Evolutionary conservation across 2,329 filamentous ascomycete species (phyloP), one percentile per base, ranked within the genome.

Genomic region (Epichloe scottii): DNA sequence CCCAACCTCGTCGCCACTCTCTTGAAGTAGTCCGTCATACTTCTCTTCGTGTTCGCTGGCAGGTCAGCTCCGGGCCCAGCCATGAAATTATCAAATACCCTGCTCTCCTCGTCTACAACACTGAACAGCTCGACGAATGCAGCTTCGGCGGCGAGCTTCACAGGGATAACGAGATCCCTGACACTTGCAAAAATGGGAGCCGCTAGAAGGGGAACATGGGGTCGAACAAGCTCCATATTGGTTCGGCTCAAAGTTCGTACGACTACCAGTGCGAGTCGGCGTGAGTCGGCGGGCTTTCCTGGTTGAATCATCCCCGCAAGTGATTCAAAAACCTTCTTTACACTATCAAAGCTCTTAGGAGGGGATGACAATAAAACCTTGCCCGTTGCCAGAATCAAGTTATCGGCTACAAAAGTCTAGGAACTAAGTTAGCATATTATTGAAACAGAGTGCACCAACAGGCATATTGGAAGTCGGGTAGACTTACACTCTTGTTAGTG

Each of bases 1-100:
- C 87, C 91, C 19, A 97, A 71, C 59, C 90, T 80, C 61, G 91
- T 67, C 1, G 89, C 89, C 56, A 98, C 87, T 41, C 93, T 77
- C 76, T 95, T 95, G 72, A 97, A 97, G 71, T 98, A 98, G 66
- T 98, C 93, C 53, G 84, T 79, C 85, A 98, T 96, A 66, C 85
- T 89, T 59, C 91, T 79, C 76, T 94, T 93, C 17, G 82, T 82
- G 40, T 80, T 84, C 0, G 87, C 69, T 8, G 82, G 75, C 53
- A 96, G 68, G 3, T 81, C 78, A 48, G 79, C 78, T 5, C 78
- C 80, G 1, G 83, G 75, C 0, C 82, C 81, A 10, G 79, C 74
- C 72, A 96, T 83, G 68, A 89, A 97, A 69, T 90, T 90, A 60
- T 96, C 90, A 65, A 96, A 97, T 19, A 96, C 81, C 55, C 80